Base-by-base conservation (phyloP, 768 basidiomycete species). In the Lanmaoa pseudosensibilis region DNA sequence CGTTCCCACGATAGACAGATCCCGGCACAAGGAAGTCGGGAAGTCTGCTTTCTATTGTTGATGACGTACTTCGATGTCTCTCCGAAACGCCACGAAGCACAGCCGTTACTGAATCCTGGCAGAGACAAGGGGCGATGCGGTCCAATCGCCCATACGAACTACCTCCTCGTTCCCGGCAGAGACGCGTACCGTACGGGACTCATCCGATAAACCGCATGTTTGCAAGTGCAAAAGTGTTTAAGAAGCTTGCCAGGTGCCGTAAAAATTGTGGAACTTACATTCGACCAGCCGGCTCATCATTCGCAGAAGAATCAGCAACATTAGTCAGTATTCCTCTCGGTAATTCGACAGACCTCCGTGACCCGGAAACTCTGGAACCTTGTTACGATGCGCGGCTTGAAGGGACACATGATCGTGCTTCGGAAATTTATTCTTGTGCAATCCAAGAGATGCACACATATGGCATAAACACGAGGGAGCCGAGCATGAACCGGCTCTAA, bases 41-140 rank as follows among this genome's bases (percentile, higher is more conserved):
- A 66, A 69, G 67, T 25, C 44, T 7, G 21, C 30, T 34, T 41
- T 41, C 19, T 66, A 69, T 67, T 67, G 52, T 66, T 52, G 37
- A 60, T 59, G 44, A 39, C 40, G 39, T 48, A 25, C 50, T 65
- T 61, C 39, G 30, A 34, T 40, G 38, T 34, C 37, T 34, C 49
- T 44, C 44, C 57, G 54, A 53, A 50, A 55, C 62, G 65, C 65
- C 65, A 67, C 65, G 66, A 69, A 69, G 65, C 49, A 54, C 56
- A 36, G 57, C 64, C 50, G 55, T 45, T 39, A 34, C 47, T 8
- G 18, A 19, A 25, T 21, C 39, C 36, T 33, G 19, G 19, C n/a
- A 21, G 25, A 32, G 25, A 16, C 40, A 33, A 39, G 25, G 36
- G 18, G 18, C 18, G 32, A 46, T 51, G 46, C 38, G 25, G 11